Evolutionary conservation across 2,329 filamentous ascomycete species (phyloP), one percentile per base, ranked within the genome.

Genomic region (Neonectria magnoliae): DNA sequence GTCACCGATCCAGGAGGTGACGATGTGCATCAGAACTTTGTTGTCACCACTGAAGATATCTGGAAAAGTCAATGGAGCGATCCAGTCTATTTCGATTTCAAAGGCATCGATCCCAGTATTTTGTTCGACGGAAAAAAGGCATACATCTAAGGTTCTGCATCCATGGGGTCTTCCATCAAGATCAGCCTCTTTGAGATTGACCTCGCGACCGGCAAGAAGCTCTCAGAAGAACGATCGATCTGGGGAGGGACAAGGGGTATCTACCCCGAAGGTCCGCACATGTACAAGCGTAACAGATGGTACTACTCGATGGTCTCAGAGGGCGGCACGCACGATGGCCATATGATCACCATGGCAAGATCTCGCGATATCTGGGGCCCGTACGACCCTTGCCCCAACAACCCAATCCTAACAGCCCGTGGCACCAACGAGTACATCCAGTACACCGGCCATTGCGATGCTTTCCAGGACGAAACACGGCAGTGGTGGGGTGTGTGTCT

Each of bases 291-390:
- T 8, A 47, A 60, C 33, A 38, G 20, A 22, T 60, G 50, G 50
- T 54, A 53, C 7, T 47, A 60, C 13, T 16, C 47, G 16, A 20
- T 54, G 29, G 41, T 60, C 36, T 31, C 51, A 1, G 31, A 60
- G 50, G 50, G 57, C 16, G 50, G 41, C 16, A 48, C 57, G 14
- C 31, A 54, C n/a, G 42, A 47, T 2, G 48, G 42, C 6, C 57
- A 60, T 22, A 59, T 59, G 47, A 41, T 59, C 18, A 52, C 57
- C 47, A 59, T 52, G 36, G 47, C 36, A 25, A 27, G 47, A 45
- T 59, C 47, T 14, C 47, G 18, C 22, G 47, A 52, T n/a, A 18
- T 59, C 11, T 59, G 47, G 57, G 47, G 47, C 4, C 38, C 57
- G 6, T 59, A 59, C n/a, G 27, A 52, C 10, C 36, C 47, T 11